Evolutionary conservation across 2,329 filamentous ascomycete species (phyloP), one percentile per base, ranked within the genome.

Genomic region (Xylariaceae sp.): DNA sequence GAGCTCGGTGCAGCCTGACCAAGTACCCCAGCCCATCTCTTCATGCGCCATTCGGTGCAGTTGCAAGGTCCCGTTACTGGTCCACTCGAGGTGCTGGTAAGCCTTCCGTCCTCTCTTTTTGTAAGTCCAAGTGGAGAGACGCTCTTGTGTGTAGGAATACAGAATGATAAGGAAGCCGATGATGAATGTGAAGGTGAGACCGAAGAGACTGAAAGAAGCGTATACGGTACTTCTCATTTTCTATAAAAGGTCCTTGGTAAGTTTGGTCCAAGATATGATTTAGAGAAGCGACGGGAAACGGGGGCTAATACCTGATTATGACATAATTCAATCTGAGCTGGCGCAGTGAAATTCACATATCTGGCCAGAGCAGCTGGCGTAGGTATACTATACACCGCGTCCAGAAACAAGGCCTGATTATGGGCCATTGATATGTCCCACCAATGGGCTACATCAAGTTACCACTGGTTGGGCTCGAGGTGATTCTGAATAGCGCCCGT

Each of bases 31-130:
- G 4, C 41, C 45, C 0, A 37, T 16, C 8, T 38, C 46, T 30
- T 55, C 53, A 17, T 57, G 48, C 3, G 53, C 53, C 5, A 54
- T 38, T 0, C 53, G 46, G 23, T 54, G 52, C 1, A 55, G 46
- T 31, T 57, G 53, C 11, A 55, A 28, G 0, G 43, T 52, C 8
- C 43, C 43, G 36, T 55, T 54, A 14, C 43, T 40, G 2, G 24
- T 30, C 52, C 52, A 56, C 30, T 55, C 54, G 3, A 54, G 24
- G 11, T 46, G 41, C 14, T 34, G 14, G 17, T 52, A 52, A 9
- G 16, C 16, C 11, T 14, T 19, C 8, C 18, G 29, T 41, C 28
- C 3, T 7, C 36, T 32, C n/a, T 28, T 8, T 3, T 39, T 34
- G 23, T 42, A 37, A 8, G 51, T 31, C 23, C 41, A 40, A 2